Conservation (phyloP, 2,329 filamentous ascomycete species). For the Mycosphaerelloides madeirae region DNA sequence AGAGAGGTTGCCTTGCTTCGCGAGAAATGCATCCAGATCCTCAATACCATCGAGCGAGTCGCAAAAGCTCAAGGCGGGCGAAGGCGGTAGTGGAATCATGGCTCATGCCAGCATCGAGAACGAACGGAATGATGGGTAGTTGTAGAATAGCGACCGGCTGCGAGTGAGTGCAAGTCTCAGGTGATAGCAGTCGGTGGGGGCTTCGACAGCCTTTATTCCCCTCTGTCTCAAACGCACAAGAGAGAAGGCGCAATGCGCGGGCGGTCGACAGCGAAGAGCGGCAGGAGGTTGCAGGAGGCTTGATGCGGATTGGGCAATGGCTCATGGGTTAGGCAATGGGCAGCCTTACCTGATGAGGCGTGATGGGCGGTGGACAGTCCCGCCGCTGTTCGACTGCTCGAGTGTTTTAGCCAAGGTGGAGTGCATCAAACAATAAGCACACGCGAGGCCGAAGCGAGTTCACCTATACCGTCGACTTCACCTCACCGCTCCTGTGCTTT, state of each 20-base stretch:
- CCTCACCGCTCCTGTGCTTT: not conserved
- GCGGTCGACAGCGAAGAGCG: not conserved
- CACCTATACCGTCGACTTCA: not conserved
- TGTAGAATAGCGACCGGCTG: not conserved
- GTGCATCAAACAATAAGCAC: conserved; percentile 7
- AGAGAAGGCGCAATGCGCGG: not conserved
- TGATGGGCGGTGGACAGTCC: not conserved
- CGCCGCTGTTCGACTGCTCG: too few relatives aligned
- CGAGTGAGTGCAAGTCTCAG: too few relatives aligned
- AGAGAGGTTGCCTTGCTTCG: conserved; percentile 26
- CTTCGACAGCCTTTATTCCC: not conserved
- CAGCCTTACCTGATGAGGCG: too few relatives aligned
- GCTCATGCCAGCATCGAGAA: not conserved
- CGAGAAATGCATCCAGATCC: conserved; percentile 32
- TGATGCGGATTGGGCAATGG: too few relatives aligned
- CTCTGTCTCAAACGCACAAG: too few relatives aligned
- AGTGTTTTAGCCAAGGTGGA: conserved; percentile 2
- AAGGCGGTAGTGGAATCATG: conserved; percentile 18
- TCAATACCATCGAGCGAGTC: conserved; percentile 29
- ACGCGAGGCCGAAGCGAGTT: not conserved
- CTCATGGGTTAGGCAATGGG: too few relatives aligned
- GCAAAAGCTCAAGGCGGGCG: conserved; percentile 28
- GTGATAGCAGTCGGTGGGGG: too few relatives aligned
- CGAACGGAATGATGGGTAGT: not conserved
- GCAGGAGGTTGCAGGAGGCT: not conserved